Conservation (phyloP, 2,329 filamentous ascomycete genomes). For the Botrytis porri region DNA sequence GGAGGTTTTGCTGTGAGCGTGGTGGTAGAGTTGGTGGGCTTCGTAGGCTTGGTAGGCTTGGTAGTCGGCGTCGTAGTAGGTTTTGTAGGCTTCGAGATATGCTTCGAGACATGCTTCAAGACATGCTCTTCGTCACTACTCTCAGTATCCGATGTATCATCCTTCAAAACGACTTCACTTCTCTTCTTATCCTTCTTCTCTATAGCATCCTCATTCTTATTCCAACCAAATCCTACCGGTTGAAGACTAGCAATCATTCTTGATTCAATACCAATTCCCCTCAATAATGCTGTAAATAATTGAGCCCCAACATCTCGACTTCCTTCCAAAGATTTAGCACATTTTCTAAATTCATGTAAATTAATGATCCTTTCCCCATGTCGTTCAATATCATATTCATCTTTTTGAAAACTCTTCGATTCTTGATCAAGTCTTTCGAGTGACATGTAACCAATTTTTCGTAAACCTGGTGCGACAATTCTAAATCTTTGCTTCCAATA, state of each 20-base stretch:
- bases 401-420: constrained; percentile 64
- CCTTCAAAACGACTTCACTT: constrained; percentile 29
- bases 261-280: constrained; percentile 77
- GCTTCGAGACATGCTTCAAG: constrained; percentile 7
- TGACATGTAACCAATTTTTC: constrained; percentile 87
- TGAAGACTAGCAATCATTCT: constrained; percentile 83
- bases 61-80: neutral
- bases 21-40: constrained; percentile 12
- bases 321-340: constrained; percentile 69
- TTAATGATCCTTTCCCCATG: constrained; percentile 76
- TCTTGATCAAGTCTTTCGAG: constrained; percentile 72
- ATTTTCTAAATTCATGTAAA: constrained; percentile 64
- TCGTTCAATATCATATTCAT: constrained; percentile 56
- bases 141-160: constrained; percentile 41
- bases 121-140: constrained; percentile 16
- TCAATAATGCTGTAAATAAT: constrained; percentile 80
- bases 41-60: constrained; percentile 19
- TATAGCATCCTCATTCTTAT: constrained; percentile 75
- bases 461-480: constrained; percentile 71
- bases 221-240: constrained; percentile 86
- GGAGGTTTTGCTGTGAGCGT: constrained; percentile 17
- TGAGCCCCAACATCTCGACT: constrained; percentile 87
- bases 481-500: constrained; percentile 89
- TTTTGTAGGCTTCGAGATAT: constrained; percentile 12
- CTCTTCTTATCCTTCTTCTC: constrained; percentile 37